Base-by-base conservation (phyloP, 441 rosid genomes). In the Aquilaria agallochum region DNA sequence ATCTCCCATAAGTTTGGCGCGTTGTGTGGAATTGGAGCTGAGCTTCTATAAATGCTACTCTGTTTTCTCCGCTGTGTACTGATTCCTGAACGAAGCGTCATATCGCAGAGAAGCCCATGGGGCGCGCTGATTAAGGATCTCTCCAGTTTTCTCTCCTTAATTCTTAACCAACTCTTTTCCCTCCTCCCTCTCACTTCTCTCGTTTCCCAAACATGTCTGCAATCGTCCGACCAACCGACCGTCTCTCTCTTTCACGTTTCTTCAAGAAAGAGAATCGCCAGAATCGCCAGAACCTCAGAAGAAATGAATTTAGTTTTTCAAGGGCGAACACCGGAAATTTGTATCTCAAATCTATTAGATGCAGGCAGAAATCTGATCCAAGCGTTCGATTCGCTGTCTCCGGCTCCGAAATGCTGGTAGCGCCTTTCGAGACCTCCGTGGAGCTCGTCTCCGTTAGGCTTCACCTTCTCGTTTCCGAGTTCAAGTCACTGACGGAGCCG, bases 401-500 rank as follows among this genome's bases (percentile, higher is more conserved):
- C 58, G 63, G 59, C 31, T 66, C 59, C n/a, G 15, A 55, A 2
- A 55, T 64, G 2, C 58, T 61, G 12, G 49, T 59, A 5, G 60
- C 60, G 15, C 57, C 72, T 4, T 27, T 40, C 7, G 65, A 54
- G 14, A 31, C 69, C 51, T 27, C 63, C 8, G 30, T 36, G 11
- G 63, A 46, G 3, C 42, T 56, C 31, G 62, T 68, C 10, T 51
- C 74, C 11, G 83, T 75, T 30, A 81, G 79, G 79, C 71, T 90
- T 3, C 72, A 55, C 4, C 75, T 67, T 62, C 80, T 93, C 52
- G 89, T 76, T n/a, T 66, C 86, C 0, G 98, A 93, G 72, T 93
- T 93, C 69, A 59, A 54, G 68, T 77, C 90, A 1, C 65, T 93
- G 14, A 65, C 72, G n/a, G 89, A 88, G 71, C 97, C 98, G 1